A percentile compares a stretch with the other conserved stretches of the same genome.
Evolutionary conservation across 148 eudicot genomes (phyloP).

Genomic region (Camellia sinensis): DNA sequence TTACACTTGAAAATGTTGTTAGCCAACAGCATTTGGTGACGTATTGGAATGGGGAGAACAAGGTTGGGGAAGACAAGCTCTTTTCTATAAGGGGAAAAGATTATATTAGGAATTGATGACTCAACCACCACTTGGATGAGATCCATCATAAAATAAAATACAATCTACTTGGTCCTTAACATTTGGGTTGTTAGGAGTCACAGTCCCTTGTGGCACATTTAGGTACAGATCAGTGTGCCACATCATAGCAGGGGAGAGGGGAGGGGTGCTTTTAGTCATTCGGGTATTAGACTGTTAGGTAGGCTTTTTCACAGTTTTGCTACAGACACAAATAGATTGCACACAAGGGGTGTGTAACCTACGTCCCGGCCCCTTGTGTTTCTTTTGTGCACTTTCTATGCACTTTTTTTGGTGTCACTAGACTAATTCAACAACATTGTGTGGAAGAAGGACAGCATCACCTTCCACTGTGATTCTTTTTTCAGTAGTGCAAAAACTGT

Average conservation of each 20-base stretch:
- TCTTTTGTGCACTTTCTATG: no score
- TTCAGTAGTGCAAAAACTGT: background rate
- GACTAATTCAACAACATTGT: background rate
- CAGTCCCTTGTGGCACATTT: background rate
- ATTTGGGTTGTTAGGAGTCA: constrained; percentile 9
- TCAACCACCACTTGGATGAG: constrained; percentile 31
- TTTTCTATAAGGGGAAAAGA: constrained; percentile 35
- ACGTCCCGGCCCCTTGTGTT: no score
- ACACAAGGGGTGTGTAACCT: no score
- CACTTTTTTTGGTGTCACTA: no score
- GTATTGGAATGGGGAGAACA: constrained; percentile 13
- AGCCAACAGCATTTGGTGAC: constrained; percentile 17
- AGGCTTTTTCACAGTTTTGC: no score
- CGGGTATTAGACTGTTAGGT: background rate
- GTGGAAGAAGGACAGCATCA: background rate
- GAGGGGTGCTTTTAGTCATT: constrained; percentile 1
- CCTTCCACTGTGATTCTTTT: constrained; percentile 8
- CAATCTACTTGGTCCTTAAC: constrained; percentile 11
- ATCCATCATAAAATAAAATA: constrained; percentile 18
- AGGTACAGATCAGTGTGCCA: background rate
- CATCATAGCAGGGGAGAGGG: background rate
- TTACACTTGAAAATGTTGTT: constrained; percentile 2
- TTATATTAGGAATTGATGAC: constrained; percentile 26
- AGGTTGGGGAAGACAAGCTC: constrained; percentile 23
- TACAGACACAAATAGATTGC: no score